These are phyloP conservation scores for Nyssa sinensis DNA, from an alignment of 148 eudicot genomes.

Conservation along the genomic window DNA sequence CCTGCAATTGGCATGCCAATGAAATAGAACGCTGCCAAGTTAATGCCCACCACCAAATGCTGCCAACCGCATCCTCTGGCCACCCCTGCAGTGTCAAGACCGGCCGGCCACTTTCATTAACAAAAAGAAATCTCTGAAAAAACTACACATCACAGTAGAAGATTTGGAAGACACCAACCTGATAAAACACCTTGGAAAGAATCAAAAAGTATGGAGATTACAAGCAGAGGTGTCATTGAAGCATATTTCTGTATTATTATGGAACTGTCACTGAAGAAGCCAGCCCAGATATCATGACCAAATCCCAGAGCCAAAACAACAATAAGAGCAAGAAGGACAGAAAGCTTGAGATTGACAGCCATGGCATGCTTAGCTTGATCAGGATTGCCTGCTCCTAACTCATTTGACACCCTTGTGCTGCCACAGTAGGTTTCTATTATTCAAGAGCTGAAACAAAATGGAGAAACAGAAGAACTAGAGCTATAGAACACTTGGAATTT, in stretches of 20 bases:
- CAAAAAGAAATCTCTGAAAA: neutral
- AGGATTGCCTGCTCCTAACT: conserved; percentile 69
- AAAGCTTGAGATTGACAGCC: conserved; percentile 64
- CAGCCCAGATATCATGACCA: conserved; percentile 72
- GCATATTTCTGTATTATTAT: conserved; percentile 48
- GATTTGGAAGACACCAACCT: conserved; percentile 34
- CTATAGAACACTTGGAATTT: neutral
- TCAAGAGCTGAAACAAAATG: neutral
- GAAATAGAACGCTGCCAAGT: conserved; percentile 58
- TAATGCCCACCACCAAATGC: conserved; percentile 58
- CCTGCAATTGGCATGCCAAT: conserved; percentile 74
- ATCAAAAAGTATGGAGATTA: conserved; percentile 55
- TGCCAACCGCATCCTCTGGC: conserved; percentile 95
- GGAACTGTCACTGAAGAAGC: conserved; percentile 52
- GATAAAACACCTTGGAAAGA: conserved; percentile 79
- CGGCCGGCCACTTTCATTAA: neutral
- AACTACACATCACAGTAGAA: neutral
- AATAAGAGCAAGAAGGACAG: conserved; percentile 43
- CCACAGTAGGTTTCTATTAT: neutral
- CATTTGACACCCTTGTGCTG: conserved; percentile 93
- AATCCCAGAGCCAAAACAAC: conserved; percentile 49
- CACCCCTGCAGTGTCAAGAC: conserved; percentile 50
- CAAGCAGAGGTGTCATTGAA: conserved; percentile 57
- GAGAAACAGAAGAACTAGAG: neutral
- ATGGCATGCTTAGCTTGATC: conserved; percentile 68